Conservation (phyloP, 2,329 filamentous ascomycete species). For the Ilyonectria destructans region DNA sequence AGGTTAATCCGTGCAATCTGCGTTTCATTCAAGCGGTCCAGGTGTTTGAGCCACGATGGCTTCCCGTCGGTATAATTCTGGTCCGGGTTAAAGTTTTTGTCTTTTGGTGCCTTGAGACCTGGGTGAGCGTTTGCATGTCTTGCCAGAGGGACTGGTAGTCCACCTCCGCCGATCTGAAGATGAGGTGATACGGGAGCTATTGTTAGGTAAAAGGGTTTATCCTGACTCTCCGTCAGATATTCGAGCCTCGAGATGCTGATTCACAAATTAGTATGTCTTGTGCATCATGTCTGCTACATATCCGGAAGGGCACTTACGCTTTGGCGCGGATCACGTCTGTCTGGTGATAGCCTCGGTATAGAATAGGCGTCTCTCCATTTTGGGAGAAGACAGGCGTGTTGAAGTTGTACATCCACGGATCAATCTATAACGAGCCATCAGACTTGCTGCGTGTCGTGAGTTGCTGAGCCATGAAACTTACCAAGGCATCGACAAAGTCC, state of each 20-base stretch:
- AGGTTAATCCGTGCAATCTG: conserved; percentile 39
- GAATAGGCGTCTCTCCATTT: conserved; percentile 23
- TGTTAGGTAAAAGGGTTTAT: conserved; percentile 68
- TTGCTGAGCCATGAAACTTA: not conserved
- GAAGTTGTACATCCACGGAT: conserved; percentile 25
- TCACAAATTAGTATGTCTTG: not conserved
- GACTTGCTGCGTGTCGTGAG: not conserved
- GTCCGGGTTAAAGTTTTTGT: conserved; percentile 74
- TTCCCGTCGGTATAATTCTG: conserved; percentile 16
- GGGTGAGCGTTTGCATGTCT: conserved; percentile 74
- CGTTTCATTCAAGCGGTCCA: conserved; percentile 43
- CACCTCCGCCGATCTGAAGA: conserved; percentile 39
- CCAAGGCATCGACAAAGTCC: conserved; percentile 18
- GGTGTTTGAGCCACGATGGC: conserved; percentile 31
- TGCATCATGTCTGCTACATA: not conserved
- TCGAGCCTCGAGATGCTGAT: conserved; percentile 18
- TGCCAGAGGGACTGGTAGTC: conserved; percentile 58
- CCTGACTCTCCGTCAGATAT: conserved; percentile 24
- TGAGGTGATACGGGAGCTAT: conserved; percentile 63
- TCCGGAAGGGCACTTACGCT: conserved; percentile 17
- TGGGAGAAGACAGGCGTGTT: conserved; percentile 27
- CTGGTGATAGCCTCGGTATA: conserved; percentile 30
- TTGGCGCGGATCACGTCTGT: conserved; percentile 33
- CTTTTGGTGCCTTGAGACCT: conserved; percentile 72
- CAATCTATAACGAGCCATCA: not conserved